phyloP scores from a whole-genome alignment of 257 asterid species.

The Gynochthodes officinalis region DNA sequence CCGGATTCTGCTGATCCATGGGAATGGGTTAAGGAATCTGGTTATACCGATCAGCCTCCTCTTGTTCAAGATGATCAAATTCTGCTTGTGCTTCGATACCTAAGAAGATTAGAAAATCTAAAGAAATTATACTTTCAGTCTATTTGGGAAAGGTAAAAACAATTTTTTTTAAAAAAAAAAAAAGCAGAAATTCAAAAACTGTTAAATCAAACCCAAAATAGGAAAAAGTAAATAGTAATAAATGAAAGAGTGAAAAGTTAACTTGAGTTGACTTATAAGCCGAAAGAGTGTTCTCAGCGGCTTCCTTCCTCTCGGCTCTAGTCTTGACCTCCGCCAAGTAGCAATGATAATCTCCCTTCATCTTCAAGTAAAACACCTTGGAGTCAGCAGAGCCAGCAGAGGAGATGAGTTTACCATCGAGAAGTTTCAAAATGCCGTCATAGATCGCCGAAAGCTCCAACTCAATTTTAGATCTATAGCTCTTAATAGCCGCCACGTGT shows the following conservation, averaged over 20 bases:
- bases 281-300: conserved; percentile 84
- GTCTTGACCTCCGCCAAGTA: conserved; percentile 81
- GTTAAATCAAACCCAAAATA: not conserved
- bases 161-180: too few relatives aligned
- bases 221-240: not conserved
- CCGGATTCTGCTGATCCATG: conserved; percentile 54
- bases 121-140: not conserved
- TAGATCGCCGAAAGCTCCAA: conserved; percentile 67
- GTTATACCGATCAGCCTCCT: conserved; percentile 66
- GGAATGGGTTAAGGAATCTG: conserved; percentile 73
- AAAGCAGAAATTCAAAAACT: not conserved
- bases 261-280: conserved; percentile 95
- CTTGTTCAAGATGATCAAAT: conserved; percentile 73
- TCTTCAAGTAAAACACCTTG: conserved; percentile 86
- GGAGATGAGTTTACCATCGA: conserved; percentile 70
- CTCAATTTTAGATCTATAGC: conserved; percentile 82
- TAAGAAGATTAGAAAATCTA: not conserved
- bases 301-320: conserved; percentile 70
- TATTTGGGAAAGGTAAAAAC: not conserved
- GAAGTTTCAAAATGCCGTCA: conserved; percentile 68
- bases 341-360: conserved; percentile 87
- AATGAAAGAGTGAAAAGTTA: not conserved
- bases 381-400: conserved; percentile 64
- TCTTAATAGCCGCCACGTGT: conserved; percentile 62
- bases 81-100: conserved; percentile 61